phyloP scores from a whole-genome alignment of 2,329 filamentous ascomycete species.

The Fusarium keratoplasticum region DNA sequence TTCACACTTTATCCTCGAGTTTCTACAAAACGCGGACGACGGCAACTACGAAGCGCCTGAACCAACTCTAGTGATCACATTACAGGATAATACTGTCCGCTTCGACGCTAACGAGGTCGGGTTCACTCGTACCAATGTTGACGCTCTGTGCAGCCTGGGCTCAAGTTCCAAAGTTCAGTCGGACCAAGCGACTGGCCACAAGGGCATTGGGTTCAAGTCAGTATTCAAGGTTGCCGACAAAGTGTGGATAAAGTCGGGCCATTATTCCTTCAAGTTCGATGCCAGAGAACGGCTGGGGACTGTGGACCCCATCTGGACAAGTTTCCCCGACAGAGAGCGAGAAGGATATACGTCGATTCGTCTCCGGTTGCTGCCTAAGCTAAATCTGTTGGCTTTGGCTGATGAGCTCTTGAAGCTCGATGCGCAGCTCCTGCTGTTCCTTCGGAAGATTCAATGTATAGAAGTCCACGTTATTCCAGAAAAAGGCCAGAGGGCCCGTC shows the following conservation, averaged over 20 bases:
- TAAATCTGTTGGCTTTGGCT: background rate
- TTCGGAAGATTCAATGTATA: background rate
- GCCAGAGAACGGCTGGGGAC: background rate
- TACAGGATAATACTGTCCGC: background rate
- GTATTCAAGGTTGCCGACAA: background rate
- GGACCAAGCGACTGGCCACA: background rate
- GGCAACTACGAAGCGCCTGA: background rate
- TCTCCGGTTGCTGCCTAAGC: background rate
- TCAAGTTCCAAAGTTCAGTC: background rate
- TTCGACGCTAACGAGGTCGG: background rate
- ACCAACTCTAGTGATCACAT: background rate
- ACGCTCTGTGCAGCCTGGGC: background rate
- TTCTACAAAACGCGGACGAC: background rate
- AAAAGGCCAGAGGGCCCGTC: background rate
- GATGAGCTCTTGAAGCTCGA: background rate
- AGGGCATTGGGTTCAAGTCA: background rate
- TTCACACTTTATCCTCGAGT: background rate
- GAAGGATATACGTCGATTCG: background rate
- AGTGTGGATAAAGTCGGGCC: background rate
- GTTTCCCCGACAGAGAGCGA: background rate
- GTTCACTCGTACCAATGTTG: background rate
- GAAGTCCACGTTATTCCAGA: background rate
- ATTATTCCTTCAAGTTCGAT: background rate
- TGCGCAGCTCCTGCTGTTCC: background rate
- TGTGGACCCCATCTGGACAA: background rate